Conservation (phyloP, 2,329 filamentous ascomycete genomes). For the Botrytis medusae region DNA sequence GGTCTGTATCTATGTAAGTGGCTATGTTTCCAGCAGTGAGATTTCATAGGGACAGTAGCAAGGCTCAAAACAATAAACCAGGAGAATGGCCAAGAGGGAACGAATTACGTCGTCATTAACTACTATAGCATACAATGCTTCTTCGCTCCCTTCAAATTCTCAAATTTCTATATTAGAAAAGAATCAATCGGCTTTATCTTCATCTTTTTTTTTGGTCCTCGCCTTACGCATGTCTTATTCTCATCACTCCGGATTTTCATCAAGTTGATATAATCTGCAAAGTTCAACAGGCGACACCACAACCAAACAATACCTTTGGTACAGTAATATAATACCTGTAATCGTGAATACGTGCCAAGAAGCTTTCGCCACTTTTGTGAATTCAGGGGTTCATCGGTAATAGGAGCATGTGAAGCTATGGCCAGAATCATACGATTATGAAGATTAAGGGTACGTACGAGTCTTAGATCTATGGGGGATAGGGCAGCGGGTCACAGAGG, state of each 20-base stretch:
- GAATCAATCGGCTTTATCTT: not conserved
- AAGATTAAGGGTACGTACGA: constrained; percentile 21
- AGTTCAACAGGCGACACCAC: constrained; percentile 47
- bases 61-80: constrained; percentile 40
- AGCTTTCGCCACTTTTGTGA: constrained; percentile 41
- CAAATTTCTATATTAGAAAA: constrained; percentile 35
- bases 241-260: constrained; percentile 53
- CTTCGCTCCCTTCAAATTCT: constrained; percentile 48
- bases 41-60: constrained; percentile 40
- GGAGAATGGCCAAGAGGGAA: constrained; percentile 40
- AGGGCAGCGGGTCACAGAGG: constrained; percentile 38
- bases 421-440: constrained; percentile 21
- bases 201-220: not conserved
- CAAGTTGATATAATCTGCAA: constrained; percentile 51
- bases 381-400: constrained; percentile 36
- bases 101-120: constrained; percentile 38
- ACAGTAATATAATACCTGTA: constrained; percentile 32
- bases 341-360: constrained; percentile 41
- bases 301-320: not conserved
- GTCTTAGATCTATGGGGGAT: constrained; percentile 24
- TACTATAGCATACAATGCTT: constrained; percentile 52
- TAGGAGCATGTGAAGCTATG: constrained; percentile 31
- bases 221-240: constrained; percentile 52
- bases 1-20: constrained; percentile 41
- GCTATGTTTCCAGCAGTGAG: constrained; percentile 45